A percentile compares a stretch with the other conserved stretches of the same genome.
Evolutionary conservation across 2,329 filamentous ascomycete genomes (phyloP).

Genomic region (Achaetomium macrosporum): DNA sequence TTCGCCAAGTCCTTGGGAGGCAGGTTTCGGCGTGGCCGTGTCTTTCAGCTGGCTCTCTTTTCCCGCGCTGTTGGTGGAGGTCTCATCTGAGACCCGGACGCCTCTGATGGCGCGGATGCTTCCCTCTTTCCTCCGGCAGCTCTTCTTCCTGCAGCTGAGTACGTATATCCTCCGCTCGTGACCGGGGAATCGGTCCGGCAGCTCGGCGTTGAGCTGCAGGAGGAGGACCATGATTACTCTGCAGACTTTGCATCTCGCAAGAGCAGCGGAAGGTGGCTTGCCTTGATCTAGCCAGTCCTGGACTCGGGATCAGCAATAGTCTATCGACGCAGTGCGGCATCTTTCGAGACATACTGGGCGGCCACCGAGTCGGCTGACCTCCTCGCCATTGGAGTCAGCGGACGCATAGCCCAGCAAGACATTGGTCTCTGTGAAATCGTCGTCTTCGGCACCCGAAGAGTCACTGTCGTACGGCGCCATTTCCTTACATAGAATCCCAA

Average conservation of each 20-base stretch:
- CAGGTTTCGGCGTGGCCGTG: conserved; percentile 30
- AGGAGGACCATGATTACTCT: conserved; percentile 76
- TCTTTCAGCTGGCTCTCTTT: conserved; percentile 29
- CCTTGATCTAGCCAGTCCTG: conserved; percentile 79
- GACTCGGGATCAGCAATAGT: conserved; percentile 17
- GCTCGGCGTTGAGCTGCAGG: conserved; percentile 84
- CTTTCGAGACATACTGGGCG: conserved; percentile 61
- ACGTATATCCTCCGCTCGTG: conserved; percentile 87
- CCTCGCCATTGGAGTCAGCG: conserved; percentile 71
- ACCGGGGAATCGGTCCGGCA: conserved; percentile 77
- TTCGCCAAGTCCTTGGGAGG: conserved; percentile 51
- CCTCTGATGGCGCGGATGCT: conserved; percentile 72
- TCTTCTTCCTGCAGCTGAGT: conserved; percentile 70
- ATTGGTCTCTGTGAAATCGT: conserved; percentile 71
- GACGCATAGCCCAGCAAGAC: conserved; percentile 88
- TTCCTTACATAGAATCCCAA: not conserved
- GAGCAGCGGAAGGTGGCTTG: conserved; percentile 64
- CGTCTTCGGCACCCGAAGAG: conserved; percentile 64
- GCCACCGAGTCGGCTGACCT: conserved; percentile 83
- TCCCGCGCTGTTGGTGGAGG: not conserved
- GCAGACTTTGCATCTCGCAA: conserved; percentile 85
- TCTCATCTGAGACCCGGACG: conserved; percentile 48
- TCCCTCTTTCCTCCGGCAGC: conserved; percentile 76
- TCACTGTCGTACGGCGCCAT: conserved; percentile 86
- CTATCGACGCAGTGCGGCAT: not conserved